A percentile compares a stretch with the other conserved stretches of the same genome.
Evolutionary conservation across 352 stramenopile species (phyloP).

Genomic region (Globisporangium radiosum): DNA sequence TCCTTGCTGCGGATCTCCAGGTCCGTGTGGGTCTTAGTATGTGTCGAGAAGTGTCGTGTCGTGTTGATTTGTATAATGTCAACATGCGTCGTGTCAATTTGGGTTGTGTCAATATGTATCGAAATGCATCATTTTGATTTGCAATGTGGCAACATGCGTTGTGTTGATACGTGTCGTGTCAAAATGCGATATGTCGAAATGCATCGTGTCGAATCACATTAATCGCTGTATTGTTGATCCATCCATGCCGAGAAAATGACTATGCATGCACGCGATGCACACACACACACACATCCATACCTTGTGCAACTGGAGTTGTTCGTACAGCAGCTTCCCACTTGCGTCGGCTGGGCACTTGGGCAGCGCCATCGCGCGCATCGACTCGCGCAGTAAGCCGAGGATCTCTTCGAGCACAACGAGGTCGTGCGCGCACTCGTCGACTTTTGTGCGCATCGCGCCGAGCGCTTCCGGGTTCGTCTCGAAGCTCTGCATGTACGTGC

Average conservation of each 20-base stretch:
- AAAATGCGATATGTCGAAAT: not conserved
- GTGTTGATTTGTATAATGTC: not conserved
- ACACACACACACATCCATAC: slow-evolving; percentile 13
- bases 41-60: too few species aligned
- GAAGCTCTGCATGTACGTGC: slow-evolving; percentile 89
- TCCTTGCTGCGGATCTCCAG: slow-evolving; percentile 91
- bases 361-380: slow-evolving; percentile 88
- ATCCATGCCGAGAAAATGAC: too few species aligned
- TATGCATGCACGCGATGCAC: too few species aligned
- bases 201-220: too few species aligned
- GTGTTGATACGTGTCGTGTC: too few species aligned
- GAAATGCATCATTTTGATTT: not conserved
- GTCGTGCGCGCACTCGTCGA: slow-evolving; percentile 91
- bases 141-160: too few species aligned
- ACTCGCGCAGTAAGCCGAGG: slow-evolving; percentile 92
- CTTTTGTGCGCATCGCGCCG: slow-evolving; percentile 80
- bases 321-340: slow-evolving; percentile 86
- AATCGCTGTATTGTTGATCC: too few species aligned
- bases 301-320: slow-evolving; percentile 88
- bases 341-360: slow-evolving; percentile 86
- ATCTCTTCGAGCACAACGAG: slow-evolving; percentile 96
- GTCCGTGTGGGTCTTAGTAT: slow-evolving; percentile 44
- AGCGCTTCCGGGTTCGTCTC: slow-evolving; percentile 90
- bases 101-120: too few species aligned
- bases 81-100: too few species aligned